Evolutionary conservation across 169 alveolate genomes (phyloP).

Genomic region (Amoebophrya sp.): DNA sequence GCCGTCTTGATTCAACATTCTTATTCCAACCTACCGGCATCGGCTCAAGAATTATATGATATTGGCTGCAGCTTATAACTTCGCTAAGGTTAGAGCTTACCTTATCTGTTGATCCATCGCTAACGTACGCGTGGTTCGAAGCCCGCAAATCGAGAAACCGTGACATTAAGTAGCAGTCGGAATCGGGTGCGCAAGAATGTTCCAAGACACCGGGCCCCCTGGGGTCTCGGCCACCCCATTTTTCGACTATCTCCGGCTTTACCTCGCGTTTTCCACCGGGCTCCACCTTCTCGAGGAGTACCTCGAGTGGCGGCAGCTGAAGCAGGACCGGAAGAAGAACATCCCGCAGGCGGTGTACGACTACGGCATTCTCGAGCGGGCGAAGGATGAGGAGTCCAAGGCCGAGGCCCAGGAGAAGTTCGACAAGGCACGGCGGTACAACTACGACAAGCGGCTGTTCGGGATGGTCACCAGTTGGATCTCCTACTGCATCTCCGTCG

Average conservation of each 20-base stretch:
- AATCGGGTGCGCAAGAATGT: too few species aligned
- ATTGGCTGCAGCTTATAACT: too few species aligned
- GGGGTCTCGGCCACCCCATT: too few species aligned
- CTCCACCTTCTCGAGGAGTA: conserved; percentile 22
- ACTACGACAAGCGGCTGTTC: conserved; percentile 31
- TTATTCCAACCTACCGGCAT: too few species aligned
- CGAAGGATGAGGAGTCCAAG: background rate
- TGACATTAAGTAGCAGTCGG: too few species aligned
- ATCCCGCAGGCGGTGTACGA: conserved; percentile 5
- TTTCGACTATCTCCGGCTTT: background rate
- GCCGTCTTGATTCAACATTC: too few species aligned
- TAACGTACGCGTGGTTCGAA: too few species aligned
- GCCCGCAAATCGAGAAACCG: too few species aligned
- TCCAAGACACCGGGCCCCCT: too few species aligned
- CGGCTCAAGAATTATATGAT: too few species aligned
- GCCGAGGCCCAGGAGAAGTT: conserved; percentile 13
- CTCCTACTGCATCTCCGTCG: conserved; percentile 7
- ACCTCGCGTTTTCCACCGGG: background rate
- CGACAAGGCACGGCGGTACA: conserved; percentile 26
- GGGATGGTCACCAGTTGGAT: conserved; percentile 24
- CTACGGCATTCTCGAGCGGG: background rate
- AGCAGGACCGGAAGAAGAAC: conserved; percentile 6
- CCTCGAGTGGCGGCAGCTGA: conserved; percentile 24
- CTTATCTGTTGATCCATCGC: too few species aligned
- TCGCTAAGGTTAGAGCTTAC: too few species aligned